phyloP scores from a whole-genome alignment of 1,284 basidiomycete species.

The Boletellus dicymbophilus region DNA sequence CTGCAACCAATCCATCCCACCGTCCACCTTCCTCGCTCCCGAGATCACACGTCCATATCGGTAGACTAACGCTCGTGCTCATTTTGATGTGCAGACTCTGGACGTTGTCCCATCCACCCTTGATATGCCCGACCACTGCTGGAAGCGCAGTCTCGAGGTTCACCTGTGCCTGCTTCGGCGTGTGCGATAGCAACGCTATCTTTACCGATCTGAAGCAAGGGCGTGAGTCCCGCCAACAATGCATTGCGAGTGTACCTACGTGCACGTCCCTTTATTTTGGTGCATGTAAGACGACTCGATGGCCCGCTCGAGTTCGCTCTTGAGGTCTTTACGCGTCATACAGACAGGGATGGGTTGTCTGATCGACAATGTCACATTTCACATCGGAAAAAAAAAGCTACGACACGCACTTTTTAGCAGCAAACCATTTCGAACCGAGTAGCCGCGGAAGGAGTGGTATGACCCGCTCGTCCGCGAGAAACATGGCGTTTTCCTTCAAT shows the following conservation, averaged over 20 bases:
- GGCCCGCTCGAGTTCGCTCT: conserved; percentile 87
- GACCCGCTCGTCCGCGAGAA: conserved; percentile 92
- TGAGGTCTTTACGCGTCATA: conserved; percentile 83
- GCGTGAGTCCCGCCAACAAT: background rate
- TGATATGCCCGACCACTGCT: conserved; percentile 68
- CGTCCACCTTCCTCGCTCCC: conserved; percentile 60
- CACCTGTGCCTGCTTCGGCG: conserved; percentile 70
- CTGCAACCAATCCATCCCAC: conserved; percentile 57
- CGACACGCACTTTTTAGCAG: conserved; percentile 84
- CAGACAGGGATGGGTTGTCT: conserved; percentile 95
- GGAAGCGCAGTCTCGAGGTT: conserved; percentile 86
- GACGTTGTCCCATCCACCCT: conserved; percentile 90
- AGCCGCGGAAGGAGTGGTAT: conserved; percentile 86
- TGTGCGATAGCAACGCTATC: conserved; percentile 78
- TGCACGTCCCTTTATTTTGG: conserved; percentile 90
- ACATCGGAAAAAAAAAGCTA: background rate
- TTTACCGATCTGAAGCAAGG: conserved; percentile 72
- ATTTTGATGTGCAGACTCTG: conserved; percentile 94
- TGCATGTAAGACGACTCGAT: conserved; percentile 94
- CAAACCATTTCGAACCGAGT: conserved; percentile 90
- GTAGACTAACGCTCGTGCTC: conserved; percentile 80
- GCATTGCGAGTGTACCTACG: conserved; percentile 51
- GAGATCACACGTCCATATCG: conserved; percentile 86
- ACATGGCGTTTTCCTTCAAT: conserved; percentile 88
- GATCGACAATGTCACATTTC: conserved; percentile 5